phyloP scores from a whole-genome alignment of 2,329 filamentous ascomycete genomes.

The Pseudodiploospora longispora region DNA sequence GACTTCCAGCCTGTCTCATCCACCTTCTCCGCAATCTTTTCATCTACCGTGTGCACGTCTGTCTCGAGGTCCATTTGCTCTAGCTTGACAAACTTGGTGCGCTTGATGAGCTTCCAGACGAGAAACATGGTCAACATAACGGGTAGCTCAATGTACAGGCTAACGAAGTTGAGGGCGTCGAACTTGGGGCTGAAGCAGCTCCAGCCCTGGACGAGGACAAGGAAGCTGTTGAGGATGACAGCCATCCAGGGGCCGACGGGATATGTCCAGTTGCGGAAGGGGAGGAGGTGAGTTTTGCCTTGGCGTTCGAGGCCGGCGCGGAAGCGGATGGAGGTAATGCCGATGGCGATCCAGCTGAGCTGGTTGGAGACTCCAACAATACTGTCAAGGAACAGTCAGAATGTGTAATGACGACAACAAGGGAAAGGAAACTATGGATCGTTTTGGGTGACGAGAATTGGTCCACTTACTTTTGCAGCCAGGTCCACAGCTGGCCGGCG shows the following conservation, averaged over 20 bases:
- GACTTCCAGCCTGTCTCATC: slow-evolving; percentile 40
- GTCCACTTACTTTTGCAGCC: slow-evolving; percentile 52
- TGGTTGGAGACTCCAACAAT: slow-evolving; percentile 61
- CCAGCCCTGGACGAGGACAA: slow-evolving; percentile 59
- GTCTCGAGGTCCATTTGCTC: slow-evolving; percentile 56
- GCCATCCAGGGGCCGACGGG: slow-evolving; percentile 51
- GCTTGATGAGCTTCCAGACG: slow-evolving; percentile 64
- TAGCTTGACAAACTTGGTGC: slow-evolving; percentile 47
- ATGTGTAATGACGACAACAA: not conserved
- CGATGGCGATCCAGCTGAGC: slow-evolving; percentile 57
- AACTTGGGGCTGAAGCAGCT: slow-evolving; percentile 53
- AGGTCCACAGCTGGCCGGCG: slow-evolving; percentile 56
- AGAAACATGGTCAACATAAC: slow-evolving; percentile 56
- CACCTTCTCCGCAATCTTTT: slow-evolving; percentile 14
- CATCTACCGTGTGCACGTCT: slow-evolving; percentile 47
- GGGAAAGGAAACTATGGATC: not conserved
- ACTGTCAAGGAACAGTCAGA: not conserved
- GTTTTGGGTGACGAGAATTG: not conserved
- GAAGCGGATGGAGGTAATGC: slow-evolving; percentile 58
- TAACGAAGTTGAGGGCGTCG: slow-evolving; percentile 51
- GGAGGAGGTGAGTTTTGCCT: slow-evolving; percentile 51
- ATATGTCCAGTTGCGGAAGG: slow-evolving; percentile 61
- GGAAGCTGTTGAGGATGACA: slow-evolving; percentile 47
- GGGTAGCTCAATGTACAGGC: slow-evolving; percentile 55
- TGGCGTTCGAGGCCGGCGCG: slow-evolving; percentile 48